phyloP scores from a whole-genome alignment of 1,139 yeast genomes.

The Blastobotrys malaysiensis region DNA sequence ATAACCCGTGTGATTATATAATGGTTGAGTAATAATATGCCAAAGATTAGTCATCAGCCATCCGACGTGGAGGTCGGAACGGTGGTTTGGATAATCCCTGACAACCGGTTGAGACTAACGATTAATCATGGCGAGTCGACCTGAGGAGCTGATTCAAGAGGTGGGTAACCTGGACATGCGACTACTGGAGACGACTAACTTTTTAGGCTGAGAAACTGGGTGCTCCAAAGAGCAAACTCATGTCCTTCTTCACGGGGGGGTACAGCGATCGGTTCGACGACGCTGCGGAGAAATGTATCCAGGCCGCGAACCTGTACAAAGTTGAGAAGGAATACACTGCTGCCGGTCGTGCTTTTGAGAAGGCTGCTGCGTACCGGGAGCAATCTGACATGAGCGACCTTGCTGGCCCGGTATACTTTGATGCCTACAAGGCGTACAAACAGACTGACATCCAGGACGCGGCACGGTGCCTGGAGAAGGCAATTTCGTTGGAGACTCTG shows the following conservation, averaged over 20 bases:
- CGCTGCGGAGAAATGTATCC: slow-evolving; percentile 82
- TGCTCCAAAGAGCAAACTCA: slow-evolving; percentile 19
- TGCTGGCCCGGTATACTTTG: slow-evolving; percentile 85
- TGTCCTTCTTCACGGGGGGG: slow-evolving; percentile 62
- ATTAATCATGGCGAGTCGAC: slow-evolving; percentile 2
- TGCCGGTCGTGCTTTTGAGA: slow-evolving; percentile 81
- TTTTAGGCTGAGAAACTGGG: slow-evolving; percentile 60
- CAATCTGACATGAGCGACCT: slow-evolving; percentile 80
- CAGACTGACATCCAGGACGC: slow-evolving; percentile 71
- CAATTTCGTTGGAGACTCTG: slow-evolving; percentile 76
- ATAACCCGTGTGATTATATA: neutral
- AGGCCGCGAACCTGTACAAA: slow-evolving; percentile 86
- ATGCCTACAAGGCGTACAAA: slow-evolving; percentile 84
- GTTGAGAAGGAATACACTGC: slow-evolving; percentile 53
- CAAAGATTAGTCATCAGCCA: neutral
- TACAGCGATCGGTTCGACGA: slow-evolving; percentile 70
- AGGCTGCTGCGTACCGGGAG: slow-evolving; percentile 77
- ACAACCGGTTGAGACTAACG: neutral
- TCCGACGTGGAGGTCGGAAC: neutral
- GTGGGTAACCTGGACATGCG: neutral
- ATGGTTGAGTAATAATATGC: neutral
- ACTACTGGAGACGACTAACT: neutral
- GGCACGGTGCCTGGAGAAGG: slow-evolving; percentile 66
- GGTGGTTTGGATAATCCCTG: neutral
- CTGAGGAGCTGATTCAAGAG: slow-evolving; percentile 4